Conservation (phyloP, 2,329 filamentous ascomycete genomes). For the Monilinia aucupariae region DNA sequence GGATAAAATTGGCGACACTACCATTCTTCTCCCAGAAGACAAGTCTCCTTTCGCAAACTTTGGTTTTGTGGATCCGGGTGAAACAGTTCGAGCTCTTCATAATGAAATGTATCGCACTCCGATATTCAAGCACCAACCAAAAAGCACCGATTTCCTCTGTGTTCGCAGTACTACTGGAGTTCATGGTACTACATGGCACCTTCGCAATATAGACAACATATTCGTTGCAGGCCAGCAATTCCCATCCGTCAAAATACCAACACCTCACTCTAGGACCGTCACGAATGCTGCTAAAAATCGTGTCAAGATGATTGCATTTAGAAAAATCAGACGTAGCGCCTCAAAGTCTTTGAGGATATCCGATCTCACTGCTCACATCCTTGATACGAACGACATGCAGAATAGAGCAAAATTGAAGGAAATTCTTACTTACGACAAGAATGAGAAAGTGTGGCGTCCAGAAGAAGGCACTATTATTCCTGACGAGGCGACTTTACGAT, state of each 20-base stretch:
- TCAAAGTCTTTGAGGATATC: slow-evolving; percentile 65
- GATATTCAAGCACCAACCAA: slow-evolving; percentile 78
- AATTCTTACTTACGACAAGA: slow-evolving; percentile 86
- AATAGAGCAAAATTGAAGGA: slow-evolving; percentile 97
- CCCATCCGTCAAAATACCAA: slow-evolving; percentile 85
- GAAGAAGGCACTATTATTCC: slow-evolving; percentile 67
- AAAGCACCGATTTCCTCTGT: slow-evolving; percentile 78
- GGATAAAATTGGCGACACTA: slow-evolving; percentile 81
- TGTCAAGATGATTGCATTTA: slow-evolving; percentile 91
- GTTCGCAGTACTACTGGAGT: slow-evolving; percentile 75
- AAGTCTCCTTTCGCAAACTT: slow-evolving; percentile 95
- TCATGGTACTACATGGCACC: slow-evolving; percentile 71
- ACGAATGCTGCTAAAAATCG: slow-evolving; percentile 96
- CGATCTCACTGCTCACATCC: slow-evolving; percentile 89
- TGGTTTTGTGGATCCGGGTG: slow-evolving; percentile 83
- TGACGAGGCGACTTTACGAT: slow-evolving; percentile 73
- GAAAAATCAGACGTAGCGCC: slow-evolving; percentile 73
- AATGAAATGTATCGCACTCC: slow-evolving; percentile 95
- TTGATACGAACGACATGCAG: slow-evolving; percentile 88
- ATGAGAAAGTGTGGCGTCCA: slow-evolving; percentile 76
- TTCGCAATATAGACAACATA: slow-evolving; percentile 86
- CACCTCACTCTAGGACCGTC: slow-evolving; percentile 88
- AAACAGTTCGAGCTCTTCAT: slow-evolving; percentile 84
- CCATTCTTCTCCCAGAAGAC: slow-evolving; percentile 84
- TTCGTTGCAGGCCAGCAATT: slow-evolving; percentile 91